Evolutionary conservation across 345 rosid genomes (phyloP), one percentile per base, ranked within the genome.

Genomic region (Dipteronia dyeriana): DNA sequence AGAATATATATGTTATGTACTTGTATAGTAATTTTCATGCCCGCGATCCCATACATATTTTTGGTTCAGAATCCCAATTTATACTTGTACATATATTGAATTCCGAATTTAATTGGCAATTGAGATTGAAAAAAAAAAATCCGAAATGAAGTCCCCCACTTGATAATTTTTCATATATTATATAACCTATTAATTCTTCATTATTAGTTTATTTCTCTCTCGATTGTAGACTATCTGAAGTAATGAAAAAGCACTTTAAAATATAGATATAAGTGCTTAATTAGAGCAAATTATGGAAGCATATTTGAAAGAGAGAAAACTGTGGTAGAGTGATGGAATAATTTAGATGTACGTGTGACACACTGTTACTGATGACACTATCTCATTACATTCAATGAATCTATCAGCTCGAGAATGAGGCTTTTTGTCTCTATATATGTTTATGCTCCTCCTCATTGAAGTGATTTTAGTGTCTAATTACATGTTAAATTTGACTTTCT

Each of bases 351-450:
- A 11, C 25, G 1, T 0, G 5, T 0, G 81, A 25, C 31, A 34
- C 38, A 34, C 38, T 34, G 38, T 34, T 34, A 34, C 6, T 34
- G 38, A 34, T 34, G 38, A 34, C 38, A 34, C 4, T 16, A 25
- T 73, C 66, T 67, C 2, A 17, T 59, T 79, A 31, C 78, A 61
- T 74, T 79, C 78, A 79, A 68, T 79, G 82, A 68, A 79, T 68
- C 75, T 26, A 63, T 68, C 3, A 26, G 13, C 41, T 34, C 25
- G 13, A 39, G 74, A 74, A 20, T 47, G 54, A 47, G 63, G 56
- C 23, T 74, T 74, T 41, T 73, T 79, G 74, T 79, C 77, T 79
- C 26, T 2, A 43, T 49, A 59, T 69, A 11, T 22, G 25, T 41
- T 12, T 41, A 34, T 57, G 51, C 74, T 53, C 5, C 14, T 49